Evolutionary conservation across 305 asterid genomes (phyloP), one percentile per base, ranked within the genome.

Genomic region (Rubia occidens): DNA sequence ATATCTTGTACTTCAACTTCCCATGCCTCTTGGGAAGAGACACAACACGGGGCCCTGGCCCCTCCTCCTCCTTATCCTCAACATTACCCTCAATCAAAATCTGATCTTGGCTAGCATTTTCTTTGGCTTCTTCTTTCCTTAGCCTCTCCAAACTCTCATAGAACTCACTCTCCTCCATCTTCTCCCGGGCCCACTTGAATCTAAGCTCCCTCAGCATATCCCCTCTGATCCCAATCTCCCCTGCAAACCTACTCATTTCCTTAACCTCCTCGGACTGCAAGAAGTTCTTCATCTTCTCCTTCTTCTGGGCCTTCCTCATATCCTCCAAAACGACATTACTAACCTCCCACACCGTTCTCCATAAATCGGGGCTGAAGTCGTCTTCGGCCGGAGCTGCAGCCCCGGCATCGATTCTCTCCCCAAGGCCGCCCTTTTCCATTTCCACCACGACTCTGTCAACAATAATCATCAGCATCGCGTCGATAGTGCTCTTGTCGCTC

Each of bases 141-240:
- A 87, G 69, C 15, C 70, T 61, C 71, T 88, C 95, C 78, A 88
- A 75, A 7, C 74, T 78, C 78, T 81, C 77, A 68, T 85, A 85
- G 66, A 82, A 88, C 78, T 90, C 95, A 75, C 84, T 84, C 72
- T 87, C 89, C 75, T 88, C 97, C 97, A 93, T 90, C 62, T 87
- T 84, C 69, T 93, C 86, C 0, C 95, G 84, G 8, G 96, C 97
- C 98, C 97, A 93, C 80, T 90, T 93, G 77, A 90, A 93, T 75
- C 98, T 82, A 14, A 90, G 85, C 82, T 93, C 98, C 77, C 98
- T 81, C 51, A 93, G 81, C 95, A 90, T 82, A 71, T 93, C 96
- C 54, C 96, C 97, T 0, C 92, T 89, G 71, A 93, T 83, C 72
- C 98, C 98, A 11, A 88, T 82, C 80, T 93, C 89, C 71, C 92